Evolutionary conservation across 768 basidiomycete genomes (phyloP), one percentile per base, ranked within the genome.

Genomic region (Thelephora ganbajun): DNA sequence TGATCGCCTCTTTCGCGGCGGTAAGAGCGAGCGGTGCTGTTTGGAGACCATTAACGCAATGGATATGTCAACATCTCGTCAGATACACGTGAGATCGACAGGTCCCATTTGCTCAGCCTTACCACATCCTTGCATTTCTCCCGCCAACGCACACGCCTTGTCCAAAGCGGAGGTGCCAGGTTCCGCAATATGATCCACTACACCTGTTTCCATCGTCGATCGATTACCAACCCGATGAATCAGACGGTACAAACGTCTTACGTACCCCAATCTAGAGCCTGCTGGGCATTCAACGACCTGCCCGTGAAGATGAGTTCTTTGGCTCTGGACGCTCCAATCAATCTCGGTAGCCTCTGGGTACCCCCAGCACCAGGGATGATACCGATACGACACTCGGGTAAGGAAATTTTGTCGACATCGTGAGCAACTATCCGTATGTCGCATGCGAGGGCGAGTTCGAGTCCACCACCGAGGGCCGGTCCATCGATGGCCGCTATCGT

Each of bases 401-500:
- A 66, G 6, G 90, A 89, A 44, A 97, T 83, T 64, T 90, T 91
- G 46, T 80, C 46, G 80, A 79, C 39, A 89, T 88, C 47, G 63
- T 2, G 23, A 26, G 44, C 36, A 63, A 70, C 48, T 63, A 90
- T 90, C 87, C 51, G 84, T 90, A 23, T 63, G 68, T 97, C 92
- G 64, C 90, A 94, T 2, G 88, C 83, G 46, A 97, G 71, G 49
- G 82, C 73, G 50, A 96, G 63, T 62, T 97, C 92, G 23, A 92
- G 70, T 1, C 92, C 92, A 16, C 92, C 92, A 11, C 92, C 92
- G 0, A 97, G 70, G 7, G 92, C 92, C 16, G 87, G 88, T 0
- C 92, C 92, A 59, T 96, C 92, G 36, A 97, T 85, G 3, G 91
- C 89, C 33, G 85, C 85, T 48, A 96, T 85, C 12, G 89, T 93